Evolutionary conservation across 805 yeast species (phyloP), one percentile per base, ranked within the genome.

Genomic region (Metschnikowia bowlesiae): DNA sequence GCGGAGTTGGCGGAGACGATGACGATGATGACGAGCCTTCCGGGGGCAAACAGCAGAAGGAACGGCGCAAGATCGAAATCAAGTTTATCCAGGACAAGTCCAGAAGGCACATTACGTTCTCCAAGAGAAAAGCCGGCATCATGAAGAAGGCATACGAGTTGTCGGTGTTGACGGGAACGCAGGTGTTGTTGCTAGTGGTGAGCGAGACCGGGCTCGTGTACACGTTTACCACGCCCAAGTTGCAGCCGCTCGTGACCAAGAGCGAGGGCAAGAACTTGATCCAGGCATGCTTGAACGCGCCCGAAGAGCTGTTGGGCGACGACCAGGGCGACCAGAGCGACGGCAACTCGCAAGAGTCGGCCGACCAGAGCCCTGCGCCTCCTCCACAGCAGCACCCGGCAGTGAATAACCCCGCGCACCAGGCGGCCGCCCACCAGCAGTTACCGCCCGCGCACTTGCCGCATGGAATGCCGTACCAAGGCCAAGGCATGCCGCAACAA

Each of bases 81-180:
- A 89, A 89, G 75, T 94, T 94, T 66, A 94, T 94, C 64, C 96
- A 92, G 74, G 97, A 94, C 71, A 94, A 94, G 74, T 89, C 96
- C 18, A 84, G 99, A 69, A 88, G 99, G 65, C 99, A 94, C 72
- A 95, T 94, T 62, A 94, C 99, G 31, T 94, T 94, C 64, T 89
- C 97, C 48, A 94, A 94, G 75, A 87, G 99, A 73, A 92, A 92
- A 73, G 98, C 97, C 42, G 99, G 99, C 61, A 92, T 94, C 64
- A 94, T 94, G 99, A 94, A 94, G 75, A 94, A 94, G 75, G 99
- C 99, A n/a, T 94, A 92, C 72, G 99, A 94, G 69, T 79, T 94
- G 57, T 87, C 96, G 18, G 98, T 94, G 47, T 79, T 94, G 61
- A 94, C 99, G 11, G 99, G 99, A 51, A 94, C 99, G 32, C 99